Base-by-base conservation (phyloP, 2,329 filamentous ascomycete species). In the Parascedosporium putredinis region DNA sequence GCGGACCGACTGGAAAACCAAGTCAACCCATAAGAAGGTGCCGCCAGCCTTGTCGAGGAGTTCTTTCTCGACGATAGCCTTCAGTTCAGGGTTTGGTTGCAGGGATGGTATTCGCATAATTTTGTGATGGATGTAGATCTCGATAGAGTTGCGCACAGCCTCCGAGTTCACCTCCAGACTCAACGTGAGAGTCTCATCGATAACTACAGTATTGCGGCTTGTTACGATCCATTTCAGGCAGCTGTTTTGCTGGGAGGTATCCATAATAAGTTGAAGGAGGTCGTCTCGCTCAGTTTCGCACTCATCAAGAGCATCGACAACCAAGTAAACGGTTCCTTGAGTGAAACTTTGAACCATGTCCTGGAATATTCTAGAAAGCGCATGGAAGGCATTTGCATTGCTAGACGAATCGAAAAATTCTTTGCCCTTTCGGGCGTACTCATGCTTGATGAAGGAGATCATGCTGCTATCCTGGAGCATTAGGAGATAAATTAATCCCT, bases 261-360 rank as follows among this genome's bases (percentile, higher is more conserved):
- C 47, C 9, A 55, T 45, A 45, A 72, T 62, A 8, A 70, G 52
- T 0, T 63, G 44, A 10, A 74, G 57, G 3, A 74, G 64, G 27
- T 60, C 44, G 0, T 45, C 16, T n/a, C 56, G 50, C 18, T 56
- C 61, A 2, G 27, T 38, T 14, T 45, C 50, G 50, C 68, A 73
- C 55, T 75, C 70, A 51, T 76, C 70, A 0, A 75, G 65, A 1
- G 69, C 71, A 56, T 75, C 69, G 40, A 76, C 56, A 12, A 74
- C 51, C 5, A 76, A 46, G 52, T 61, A 61, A 0, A 58, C 60
- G 0, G 9, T 52, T 1, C 56, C n/a, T 2, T 66, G 47, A 5
- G 9, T 56, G 3, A 53, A 50, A 38, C 72, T 66, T 12, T 60
- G 14, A 2, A 76, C 50, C 9, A 76, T 69, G 3, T 55, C 52